A percentile compares a stretch with the other conserved stretches of the same genome.
These are phyloP conservation scores for Toxicodendron radicans DNA, from an alignment of 345 rosid genomes.

Conservation along the genomic window DNA sequence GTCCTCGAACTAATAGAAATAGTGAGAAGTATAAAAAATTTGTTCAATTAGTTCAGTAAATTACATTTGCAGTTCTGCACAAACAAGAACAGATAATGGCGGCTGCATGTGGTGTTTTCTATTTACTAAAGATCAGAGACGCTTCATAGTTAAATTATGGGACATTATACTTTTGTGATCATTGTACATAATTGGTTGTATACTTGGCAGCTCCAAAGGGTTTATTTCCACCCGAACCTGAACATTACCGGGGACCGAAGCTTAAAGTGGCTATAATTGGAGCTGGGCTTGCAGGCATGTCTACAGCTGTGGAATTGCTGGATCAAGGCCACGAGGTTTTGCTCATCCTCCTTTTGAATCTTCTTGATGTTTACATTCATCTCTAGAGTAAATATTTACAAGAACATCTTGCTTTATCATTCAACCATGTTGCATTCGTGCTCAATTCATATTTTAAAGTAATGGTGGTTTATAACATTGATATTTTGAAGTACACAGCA, in stretches of 20 bases:
- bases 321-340: slow-evolving; percentile 98
- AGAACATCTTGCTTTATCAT: neutral
- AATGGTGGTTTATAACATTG: neutral
- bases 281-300: slow-evolving; percentile 99
- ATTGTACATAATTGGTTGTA: slow-evolving; percentile 18
- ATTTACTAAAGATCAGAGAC: neutral
- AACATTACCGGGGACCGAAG: slow-evolving; percentile 88
- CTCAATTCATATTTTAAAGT: neutral
- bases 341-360: slow-evolving; percentile 2
- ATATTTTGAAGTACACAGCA: neutral
- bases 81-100: neutral
- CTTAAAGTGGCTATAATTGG: slow-evolving; percentile 96
- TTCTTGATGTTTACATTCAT: neutral
- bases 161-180: neutral
- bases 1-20: neutral
- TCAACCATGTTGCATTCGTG: neutral
- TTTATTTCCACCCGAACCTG: slow-evolving; percentile 94
- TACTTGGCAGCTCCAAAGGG: slow-evolving; percentile 88
- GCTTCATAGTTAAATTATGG: slow-evolving; percentile 9
- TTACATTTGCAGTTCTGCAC: neutral
- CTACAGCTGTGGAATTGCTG: slow-evolving; percentile 92
- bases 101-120: neutral
- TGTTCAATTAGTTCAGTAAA: neutral
- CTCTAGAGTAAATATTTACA: neutral
- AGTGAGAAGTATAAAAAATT: neutral